A percentile compares a stretch with the other conserved stretches of the same genome.
Evolutionary conservation across 768 basidiomycete species (phyloP).

Genomic region (Erythrobasidium yunnanense): DNA sequence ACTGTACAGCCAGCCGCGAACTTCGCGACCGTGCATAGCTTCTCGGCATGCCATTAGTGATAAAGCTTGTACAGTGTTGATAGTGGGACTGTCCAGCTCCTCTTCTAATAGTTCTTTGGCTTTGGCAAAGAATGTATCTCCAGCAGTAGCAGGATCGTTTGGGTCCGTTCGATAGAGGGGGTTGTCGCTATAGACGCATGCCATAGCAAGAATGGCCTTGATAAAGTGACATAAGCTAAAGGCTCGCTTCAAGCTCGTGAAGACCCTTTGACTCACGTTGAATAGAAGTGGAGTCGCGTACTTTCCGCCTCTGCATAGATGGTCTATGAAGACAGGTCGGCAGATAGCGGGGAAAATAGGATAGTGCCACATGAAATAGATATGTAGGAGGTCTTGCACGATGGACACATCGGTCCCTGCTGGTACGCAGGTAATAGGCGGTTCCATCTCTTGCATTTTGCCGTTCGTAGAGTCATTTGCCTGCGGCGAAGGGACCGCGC

Average conservation of each 20-base stretch:
- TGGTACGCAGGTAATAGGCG: background rate
- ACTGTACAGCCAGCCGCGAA: conserved; percentile 12
- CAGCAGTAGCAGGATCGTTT: conserved; percentile 12
- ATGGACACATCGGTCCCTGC: background rate
- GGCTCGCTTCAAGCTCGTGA: background rate
- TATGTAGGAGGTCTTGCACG: conserved; percentile 3
- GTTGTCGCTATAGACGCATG: background rate
- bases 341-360: conserved; percentile 12
- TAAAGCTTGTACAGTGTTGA: conserved; percentile 21
- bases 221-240: background rate
- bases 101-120: conserved; percentile 13
- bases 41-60: conserved; percentile 13
- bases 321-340: background rate
- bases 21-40: background rate
- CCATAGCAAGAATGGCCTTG: conserved; percentile 1
- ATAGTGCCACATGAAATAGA: conserved; percentile 10
- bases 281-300: conserved; percentile 6
- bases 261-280: conserved; percentile 2
- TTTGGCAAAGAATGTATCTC: conserved; percentile 13
- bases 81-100: conserved; percentile 7
- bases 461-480: background rate
- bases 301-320: background rate
- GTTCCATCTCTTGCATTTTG: background rate
- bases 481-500: background rate
- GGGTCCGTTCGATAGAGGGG: background rate